Evolutionary conservation across 768 basidiomycete species (phyloP).

Genomic region (Steccherinum ochraceum): DNA sequence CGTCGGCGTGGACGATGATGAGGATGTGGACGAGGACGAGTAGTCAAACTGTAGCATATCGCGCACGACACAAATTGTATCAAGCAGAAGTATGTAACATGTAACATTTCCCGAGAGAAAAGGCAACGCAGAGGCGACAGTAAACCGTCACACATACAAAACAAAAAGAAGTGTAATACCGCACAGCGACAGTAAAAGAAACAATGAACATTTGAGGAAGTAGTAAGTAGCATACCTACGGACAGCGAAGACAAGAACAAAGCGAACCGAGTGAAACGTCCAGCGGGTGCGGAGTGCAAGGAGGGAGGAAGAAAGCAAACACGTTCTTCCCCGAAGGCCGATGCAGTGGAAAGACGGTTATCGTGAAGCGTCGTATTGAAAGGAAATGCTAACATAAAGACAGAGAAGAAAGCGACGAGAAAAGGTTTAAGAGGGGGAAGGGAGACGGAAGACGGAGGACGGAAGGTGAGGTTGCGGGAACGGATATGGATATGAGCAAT

Average conservation of each 20-base stretch:
- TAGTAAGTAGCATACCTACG: not conserved
- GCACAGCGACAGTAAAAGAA: not conserved
- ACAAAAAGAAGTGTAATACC: not conserved
- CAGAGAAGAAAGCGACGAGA: conserved; percentile 9
- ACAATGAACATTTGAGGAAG: not conserved
- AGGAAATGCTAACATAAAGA: conserved; percentile 6
- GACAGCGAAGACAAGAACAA: not conserved
- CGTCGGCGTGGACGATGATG: conserved; percentile 27
- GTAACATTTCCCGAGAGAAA: not conserved
- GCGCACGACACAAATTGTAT: not conserved
- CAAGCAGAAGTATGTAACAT: conserved; percentile 8
- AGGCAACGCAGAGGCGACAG: not conserved
- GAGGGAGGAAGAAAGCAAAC: not conserved
- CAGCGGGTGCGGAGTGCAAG: not conserved
- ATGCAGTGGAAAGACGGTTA: conserved; percentile 1
- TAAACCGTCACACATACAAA: not conserved
- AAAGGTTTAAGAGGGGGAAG: not conserved
- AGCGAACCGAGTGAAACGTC: not conserved
- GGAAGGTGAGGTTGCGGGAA: no score
- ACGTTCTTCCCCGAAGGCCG: not conserved
- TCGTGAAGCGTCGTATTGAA: not conserved
- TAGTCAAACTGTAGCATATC: not conserved
- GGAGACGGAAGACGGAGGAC: not conserved
- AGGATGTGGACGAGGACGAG: conserved; percentile 15
- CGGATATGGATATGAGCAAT: not conserved